Conservation (phyloP, 495 filamentous ascomycete genomes). For the Podospora pseudoanserina region DNA sequence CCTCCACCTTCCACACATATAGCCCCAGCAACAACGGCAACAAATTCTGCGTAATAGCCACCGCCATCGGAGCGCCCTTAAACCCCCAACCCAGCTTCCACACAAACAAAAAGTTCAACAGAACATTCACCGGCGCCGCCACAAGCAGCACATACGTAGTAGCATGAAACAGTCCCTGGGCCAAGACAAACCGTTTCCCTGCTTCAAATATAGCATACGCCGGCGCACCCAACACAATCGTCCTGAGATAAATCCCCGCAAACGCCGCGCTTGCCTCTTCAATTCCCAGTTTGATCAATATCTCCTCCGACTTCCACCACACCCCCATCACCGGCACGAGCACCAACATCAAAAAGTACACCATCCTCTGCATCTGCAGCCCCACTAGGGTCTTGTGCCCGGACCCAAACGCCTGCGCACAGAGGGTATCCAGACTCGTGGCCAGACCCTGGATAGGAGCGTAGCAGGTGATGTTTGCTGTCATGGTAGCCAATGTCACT, state of each 20-base stretch:
- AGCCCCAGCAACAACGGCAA: conserved; percentile 70
- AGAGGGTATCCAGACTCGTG: conserved; percentile 70
- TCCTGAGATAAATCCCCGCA: conserved; percentile 64
- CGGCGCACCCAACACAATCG: conserved; percentile 61
- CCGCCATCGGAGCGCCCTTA: conserved; percentile 77
- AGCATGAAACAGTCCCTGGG: conserved; percentile 67
- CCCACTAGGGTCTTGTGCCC: conserved; percentile 68
- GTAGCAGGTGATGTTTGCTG: conserved; percentile 71
- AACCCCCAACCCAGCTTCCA: conserved; percentile 77
- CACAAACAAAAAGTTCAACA: conserved; percentile 70
- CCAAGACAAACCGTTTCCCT: conserved; percentile 69
- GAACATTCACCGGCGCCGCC: conserved; percentile 61
- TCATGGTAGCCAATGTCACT: conserved; percentile 64
- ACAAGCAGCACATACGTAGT: conserved; percentile 66
- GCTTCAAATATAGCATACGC: conserved; percentile 66
- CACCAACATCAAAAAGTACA: conserved; percentile 58
- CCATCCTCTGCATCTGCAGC: conserved; percentile 68
- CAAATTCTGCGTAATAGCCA: conserved; percentile 77
- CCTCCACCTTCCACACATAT: conserved; percentile 72
- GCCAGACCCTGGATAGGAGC: conserved; percentile 67
- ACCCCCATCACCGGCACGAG: conserved; percentile 59
- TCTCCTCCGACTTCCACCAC: conserved; percentile 57
- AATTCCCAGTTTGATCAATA: conserved; percentile 53
- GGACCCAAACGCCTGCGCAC: conserved; percentile 71
- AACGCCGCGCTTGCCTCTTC: conserved; percentile 58